These are phyloP conservation scores for Saccharomycopsis javanensis DNA, from an alignment of 805 yeast genomes.

Conservation along the genomic window DNA sequence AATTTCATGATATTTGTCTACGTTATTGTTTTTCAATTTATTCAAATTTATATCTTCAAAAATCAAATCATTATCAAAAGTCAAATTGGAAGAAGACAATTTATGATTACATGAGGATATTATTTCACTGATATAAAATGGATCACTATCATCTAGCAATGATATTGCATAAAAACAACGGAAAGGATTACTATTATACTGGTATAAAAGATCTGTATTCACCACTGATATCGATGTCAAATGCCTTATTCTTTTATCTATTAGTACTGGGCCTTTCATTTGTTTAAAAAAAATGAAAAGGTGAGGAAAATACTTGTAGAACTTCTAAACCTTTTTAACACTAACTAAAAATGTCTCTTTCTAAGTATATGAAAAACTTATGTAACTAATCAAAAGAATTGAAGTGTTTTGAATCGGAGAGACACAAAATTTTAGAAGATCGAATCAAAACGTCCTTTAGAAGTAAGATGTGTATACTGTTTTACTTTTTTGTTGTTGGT, in stretches of 20 bases:
- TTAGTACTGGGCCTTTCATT: neutral
- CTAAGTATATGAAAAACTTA: too few relatives aligned
- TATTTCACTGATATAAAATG: slow-evolving; percentile 19
- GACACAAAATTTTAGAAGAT: too few relatives aligned
- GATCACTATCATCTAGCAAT: neutral
- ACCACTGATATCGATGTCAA: slow-evolving; percentile 12
- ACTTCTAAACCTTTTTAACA: neutral
- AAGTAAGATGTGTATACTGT: too few relatives aligned
- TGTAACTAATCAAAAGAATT: too few relatives aligned
- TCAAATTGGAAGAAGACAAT: neutral
- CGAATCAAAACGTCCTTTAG: too few relatives aligned
- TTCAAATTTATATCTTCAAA: slow-evolving; percentile 16
- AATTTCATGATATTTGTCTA: neutral
- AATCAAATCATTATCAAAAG: slow-evolving; percentile 1
- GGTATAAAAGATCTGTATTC: slow-evolving; percentile 2
- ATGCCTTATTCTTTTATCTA: slow-evolving; percentile 14
- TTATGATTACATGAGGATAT: neutral
- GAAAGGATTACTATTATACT: neutral
- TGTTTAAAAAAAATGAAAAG: neutral
- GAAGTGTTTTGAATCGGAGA: too few relatives aligned
- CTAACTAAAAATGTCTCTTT: neutral
- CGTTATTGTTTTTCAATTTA: neutral
- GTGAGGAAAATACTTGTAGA: neutral
- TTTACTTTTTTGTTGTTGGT: too few relatives aligned
- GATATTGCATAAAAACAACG: neutral